Conservation (phyloP, 2,329 filamentous ascomycete genomes). For the Talaromyces sp. region DNA sequence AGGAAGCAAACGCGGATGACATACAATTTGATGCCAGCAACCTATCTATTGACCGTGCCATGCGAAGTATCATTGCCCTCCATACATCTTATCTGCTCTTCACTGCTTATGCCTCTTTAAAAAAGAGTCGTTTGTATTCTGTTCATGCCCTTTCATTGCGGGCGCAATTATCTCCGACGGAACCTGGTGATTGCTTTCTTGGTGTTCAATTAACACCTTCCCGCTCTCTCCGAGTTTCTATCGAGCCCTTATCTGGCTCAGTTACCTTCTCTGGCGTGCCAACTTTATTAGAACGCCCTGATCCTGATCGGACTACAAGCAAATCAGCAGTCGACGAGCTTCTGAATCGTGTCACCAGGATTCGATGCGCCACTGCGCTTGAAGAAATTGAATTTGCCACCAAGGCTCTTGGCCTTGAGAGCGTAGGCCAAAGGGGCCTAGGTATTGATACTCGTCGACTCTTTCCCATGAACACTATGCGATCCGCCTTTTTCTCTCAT, state of each 20-base stretch:
- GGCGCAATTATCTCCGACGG: constrained; percentile 59
- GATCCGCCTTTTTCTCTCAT: constrained; percentile 64
- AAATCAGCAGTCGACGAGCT: constrained; percentile 48
- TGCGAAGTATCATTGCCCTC: constrained; percentile 73
- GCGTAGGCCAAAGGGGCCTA: constrained; percentile 38
- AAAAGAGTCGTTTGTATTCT: constrained; percentile 62
- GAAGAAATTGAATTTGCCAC: constrained; percentile 43
- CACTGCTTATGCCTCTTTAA: constrained; percentile 65
- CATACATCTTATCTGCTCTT: constrained; percentile 74
- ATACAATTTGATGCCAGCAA: constrained; percentile 67
- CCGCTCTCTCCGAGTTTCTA: constrained; percentile 62
- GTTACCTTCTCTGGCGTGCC: constrained; percentile 71
- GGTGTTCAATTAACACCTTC: constrained; percentile 69
- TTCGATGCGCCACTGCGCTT: constrained; percentile 43
- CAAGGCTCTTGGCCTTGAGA: constrained; percentile 42
- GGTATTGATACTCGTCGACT: constrained; percentile 57
- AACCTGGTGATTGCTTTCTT: constrained; percentile 69
- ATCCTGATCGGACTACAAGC: constrained; percentile 65
- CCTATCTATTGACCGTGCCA: constrained; percentile 72
- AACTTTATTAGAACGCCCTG: constrained; percentile 58
- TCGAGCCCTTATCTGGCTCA: constrained; percentile 79
- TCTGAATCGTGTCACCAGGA: constrained; percentile 38
- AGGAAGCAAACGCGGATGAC: constrained; percentile 70
- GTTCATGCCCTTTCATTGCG: constrained; percentile 61
- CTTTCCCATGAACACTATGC: constrained; percentile 65